Evolutionary conservation across 176 grass and related monocot genomes (phyloP).

Genomic region (Luzula sylvatica): DNA sequence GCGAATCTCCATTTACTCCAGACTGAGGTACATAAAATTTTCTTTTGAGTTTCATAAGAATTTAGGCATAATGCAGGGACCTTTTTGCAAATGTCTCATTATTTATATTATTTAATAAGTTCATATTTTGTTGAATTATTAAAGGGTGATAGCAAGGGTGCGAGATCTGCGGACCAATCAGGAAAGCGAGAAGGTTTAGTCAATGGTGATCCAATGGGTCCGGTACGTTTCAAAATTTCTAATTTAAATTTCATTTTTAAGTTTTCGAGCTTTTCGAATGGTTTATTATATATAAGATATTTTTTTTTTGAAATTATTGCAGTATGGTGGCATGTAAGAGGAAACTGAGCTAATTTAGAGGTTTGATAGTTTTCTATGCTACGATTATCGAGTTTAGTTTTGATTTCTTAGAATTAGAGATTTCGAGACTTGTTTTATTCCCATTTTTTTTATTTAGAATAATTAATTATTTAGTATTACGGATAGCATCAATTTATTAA

Average conservation of each 20-base stretch:
- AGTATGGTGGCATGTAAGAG: constrained; percentile 20
- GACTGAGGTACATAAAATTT: constrained; percentile 10
- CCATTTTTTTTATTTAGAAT: no score
- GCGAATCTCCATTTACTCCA: constrained; percentile 17
- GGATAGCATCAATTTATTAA: no score
- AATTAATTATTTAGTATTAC: no score
- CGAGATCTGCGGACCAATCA: constrained; percentile 35
- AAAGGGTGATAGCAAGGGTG: constrained; percentile 58
- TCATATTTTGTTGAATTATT: not conserved
- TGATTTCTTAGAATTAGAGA: constrained; percentile 1
- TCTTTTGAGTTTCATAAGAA: no score
- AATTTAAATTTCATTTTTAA: not conserved
- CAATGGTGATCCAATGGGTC: constrained; percentile 31
- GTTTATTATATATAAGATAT: not conserved
- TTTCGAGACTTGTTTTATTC: constrained; percentile 4
- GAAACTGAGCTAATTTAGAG: not conserved
- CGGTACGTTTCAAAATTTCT: constrained; percentile 30
- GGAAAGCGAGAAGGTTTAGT: constrained; percentile 45
- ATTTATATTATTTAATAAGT: constrained; percentile 1
- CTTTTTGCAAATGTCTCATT: no score
- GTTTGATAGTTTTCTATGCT: not conserved
- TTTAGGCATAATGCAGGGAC: no score
- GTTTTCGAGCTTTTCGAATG: not conserved
- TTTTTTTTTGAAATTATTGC: constrained; percentile 8
- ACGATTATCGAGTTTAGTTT: constrained; percentile 1